Percentiles rank a stretch among this genome's conserved stretches.
Conservation (phyloP, 2,329 filamentous ascomycete genomes). For the Aureobasidium sp. region DNA sequence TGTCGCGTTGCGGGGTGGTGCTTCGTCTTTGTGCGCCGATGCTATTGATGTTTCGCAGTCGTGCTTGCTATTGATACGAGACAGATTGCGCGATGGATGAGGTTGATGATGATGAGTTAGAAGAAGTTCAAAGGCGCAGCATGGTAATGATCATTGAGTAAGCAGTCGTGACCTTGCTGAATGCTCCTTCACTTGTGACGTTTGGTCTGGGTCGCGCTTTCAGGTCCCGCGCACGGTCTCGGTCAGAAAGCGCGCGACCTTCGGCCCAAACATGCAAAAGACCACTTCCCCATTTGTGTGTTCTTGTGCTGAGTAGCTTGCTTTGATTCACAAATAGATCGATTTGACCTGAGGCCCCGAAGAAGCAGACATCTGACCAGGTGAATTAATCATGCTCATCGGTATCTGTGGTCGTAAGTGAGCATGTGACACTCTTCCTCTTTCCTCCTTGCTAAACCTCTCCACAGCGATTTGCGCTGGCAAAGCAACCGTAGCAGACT, state of each 20-base stretch:
- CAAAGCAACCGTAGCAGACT: constrained; percentile 82
- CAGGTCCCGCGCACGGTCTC: neutral
- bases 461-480: constrained; percentile 81
- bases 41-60: neutral
- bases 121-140: neutral
- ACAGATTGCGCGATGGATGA: neutral
- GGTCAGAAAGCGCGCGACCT: neutral
- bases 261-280: neutral
- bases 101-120: neutral
- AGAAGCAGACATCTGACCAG: neutral
- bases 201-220: constrained; percentile 4
- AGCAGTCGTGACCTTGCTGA: neutral
- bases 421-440: constrained; percentile 7
- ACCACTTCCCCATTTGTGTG: neutral
- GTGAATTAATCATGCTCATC: constrained; percentile 58
- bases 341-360: neutral
- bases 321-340: neutral
- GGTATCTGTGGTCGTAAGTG: constrained; percentile 64
- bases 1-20: constrained; percentile 14
- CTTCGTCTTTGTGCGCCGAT: neutral
- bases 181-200: neutral
- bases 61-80: neutral
- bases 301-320: neutral
- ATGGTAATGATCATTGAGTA: neutral
- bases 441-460: neutral